A percentile compares a stretch with the other conserved stretches of the same genome.
Conservation (phyloP, 2,329 filamentous ascomycete genomes). For the Trichoderma oligosporum region DNA sequence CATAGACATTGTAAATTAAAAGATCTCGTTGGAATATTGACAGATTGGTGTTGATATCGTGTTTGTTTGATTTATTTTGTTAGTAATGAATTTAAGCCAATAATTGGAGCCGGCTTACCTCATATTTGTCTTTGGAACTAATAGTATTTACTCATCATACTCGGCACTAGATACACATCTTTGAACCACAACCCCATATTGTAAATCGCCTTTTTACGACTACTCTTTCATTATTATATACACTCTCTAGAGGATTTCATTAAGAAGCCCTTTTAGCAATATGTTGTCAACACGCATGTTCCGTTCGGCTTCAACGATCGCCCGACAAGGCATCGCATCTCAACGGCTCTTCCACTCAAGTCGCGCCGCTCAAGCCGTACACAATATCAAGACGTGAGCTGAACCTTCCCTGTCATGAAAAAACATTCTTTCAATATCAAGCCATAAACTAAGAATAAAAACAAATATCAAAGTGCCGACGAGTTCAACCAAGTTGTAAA, state of each 20-base stretch:
- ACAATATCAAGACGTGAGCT: constrained; percentile 39
- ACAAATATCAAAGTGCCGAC: constrained; percentile 55
- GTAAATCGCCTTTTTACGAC: not conserved
- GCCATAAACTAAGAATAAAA: not conserved
- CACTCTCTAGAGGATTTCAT: not conserved
- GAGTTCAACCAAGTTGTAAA: constrained; percentile 56
- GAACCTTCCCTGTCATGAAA: not conserved
- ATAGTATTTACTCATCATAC: constrained; percentile 10
- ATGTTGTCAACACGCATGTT: constrained; percentile 9
- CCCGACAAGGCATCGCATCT: constrained; percentile 20
- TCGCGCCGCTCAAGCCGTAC: constrained; percentile 42
- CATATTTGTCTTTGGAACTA: not conserved
- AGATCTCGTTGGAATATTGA: not conserved
- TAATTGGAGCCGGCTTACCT: constrained; percentile 9
- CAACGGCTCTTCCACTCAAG: constrained; percentile 36
- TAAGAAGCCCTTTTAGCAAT: not conserved
- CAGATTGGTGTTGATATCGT: not conserved
- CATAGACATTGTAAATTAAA: not conserved
- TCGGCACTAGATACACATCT: not conserved
- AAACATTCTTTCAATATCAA: not conserved
- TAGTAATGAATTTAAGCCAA: not conserved
- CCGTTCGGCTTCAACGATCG: constrained; percentile 22
- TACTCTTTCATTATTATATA: not conserved
- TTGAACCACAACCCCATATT: not conserved
- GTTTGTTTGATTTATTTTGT: not conserved